Conservation (phyloP, 148 eudicot genomes). For the Persicaria tinctoria region DNA sequence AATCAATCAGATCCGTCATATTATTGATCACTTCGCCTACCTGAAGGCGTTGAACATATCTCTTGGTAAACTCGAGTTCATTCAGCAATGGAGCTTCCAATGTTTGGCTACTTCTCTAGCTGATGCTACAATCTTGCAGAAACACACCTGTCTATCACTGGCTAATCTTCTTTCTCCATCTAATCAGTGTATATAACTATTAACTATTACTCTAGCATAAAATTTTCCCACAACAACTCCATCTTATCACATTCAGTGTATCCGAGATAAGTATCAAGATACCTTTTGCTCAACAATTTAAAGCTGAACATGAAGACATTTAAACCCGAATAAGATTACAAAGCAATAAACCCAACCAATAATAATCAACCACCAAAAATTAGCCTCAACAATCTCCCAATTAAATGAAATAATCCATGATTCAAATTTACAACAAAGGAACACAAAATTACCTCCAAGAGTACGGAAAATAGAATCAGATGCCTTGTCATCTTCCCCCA, state of each 20-base stretch:
- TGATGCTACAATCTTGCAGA: no score
- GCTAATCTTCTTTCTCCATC: not conserved
- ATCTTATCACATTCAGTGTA: not conserved
- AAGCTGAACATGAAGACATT: not conserved
- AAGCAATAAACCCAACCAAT: not conserved
- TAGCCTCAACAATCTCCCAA: not conserved
- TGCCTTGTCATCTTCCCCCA: slow-evolving; percentile 49
- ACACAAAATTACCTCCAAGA: slow-evolving; percentile 53
- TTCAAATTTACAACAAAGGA: not conserved
- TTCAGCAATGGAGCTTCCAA: no score
- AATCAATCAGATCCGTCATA: no score
- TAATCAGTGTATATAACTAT: not conserved
- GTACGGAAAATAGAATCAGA: slow-evolving; percentile 48
- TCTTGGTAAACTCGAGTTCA: no score
- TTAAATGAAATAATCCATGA: not conserved
- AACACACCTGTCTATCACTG: no score
- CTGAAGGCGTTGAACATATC: no score
- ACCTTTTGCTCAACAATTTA: not conserved
- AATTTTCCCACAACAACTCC: not conserved
- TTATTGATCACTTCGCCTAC: no score
- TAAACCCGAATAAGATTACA: not conserved
- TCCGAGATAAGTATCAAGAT: not conserved
- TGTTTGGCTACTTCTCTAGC: no score
- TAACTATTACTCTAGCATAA: not conserved
- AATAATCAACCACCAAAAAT: not conserved